phyloP scores from a whole-genome alignment of 164 flowering plant species.

The Nymphaea thermarum region DNA sequence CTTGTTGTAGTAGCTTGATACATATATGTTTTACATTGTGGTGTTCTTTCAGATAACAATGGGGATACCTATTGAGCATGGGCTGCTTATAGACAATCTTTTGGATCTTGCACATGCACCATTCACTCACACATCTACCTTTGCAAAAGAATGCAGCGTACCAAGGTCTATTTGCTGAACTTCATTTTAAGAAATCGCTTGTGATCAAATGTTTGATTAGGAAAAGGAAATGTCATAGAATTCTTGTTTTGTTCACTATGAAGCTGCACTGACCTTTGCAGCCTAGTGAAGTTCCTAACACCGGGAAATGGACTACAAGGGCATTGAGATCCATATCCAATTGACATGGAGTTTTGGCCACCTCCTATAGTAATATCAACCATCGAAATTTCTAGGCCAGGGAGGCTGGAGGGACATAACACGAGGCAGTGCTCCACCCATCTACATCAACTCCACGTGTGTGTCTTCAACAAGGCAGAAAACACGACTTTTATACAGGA shows the following conservation, averaged over 20 bases:
- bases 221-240: neutral
- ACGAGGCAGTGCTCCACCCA: constrained; percentile 76
- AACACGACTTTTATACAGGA: constrained; percentile 79
- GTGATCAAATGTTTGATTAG: too few relatives aligned
- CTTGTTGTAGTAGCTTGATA: too few relatives aligned
- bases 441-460: constrained; percentile 91
- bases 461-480: constrained; percentile 66
- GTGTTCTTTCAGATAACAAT: constrained; percentile 46
- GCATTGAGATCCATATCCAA: constrained; percentile 93
- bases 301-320: constrained; percentile 90
- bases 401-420: constrained; percentile 77
- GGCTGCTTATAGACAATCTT: constrained; percentile 70
- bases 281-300: constrained; percentile 86
- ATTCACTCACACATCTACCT: constrained; percentile 76
- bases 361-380: constrained; percentile 92
- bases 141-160: constrained; percentile 82
- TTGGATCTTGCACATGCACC: constrained; percentile 89
- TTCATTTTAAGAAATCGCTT: too few relatives aligned
- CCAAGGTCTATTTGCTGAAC: constrained; percentile 38
- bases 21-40: neutral
- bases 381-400: constrained; percentile 88
- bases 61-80: constrained; percentile 84
- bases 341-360: constrained; percentile 88
- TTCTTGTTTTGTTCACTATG: neutral
- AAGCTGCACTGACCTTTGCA: constrained; percentile 15